Conservation (phyloP, 768 basidiomycete species). For the Cystofilobasidium macerans region DNA sequence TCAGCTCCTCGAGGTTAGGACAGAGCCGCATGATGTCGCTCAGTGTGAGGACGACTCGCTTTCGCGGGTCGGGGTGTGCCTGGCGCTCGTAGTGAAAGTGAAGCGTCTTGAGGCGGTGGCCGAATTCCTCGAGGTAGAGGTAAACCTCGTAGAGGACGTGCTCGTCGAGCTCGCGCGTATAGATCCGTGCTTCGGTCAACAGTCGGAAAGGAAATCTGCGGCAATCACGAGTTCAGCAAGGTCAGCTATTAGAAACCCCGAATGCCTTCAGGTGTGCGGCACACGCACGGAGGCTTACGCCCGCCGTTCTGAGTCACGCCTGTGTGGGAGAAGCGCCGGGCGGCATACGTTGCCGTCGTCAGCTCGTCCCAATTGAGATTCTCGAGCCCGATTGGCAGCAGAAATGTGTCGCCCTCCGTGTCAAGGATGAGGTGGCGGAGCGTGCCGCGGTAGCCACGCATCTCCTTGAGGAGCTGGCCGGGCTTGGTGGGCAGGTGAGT, state of each 20-base stretch:
- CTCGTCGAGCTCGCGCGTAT: not conserved
- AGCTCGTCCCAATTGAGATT: not conserved
- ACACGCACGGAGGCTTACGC: not conserved
- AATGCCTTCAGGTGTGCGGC: too few relatives aligned
- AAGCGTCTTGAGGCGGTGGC: not conserved
- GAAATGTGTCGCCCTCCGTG: not conserved
- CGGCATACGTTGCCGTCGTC: not conserved
- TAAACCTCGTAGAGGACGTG: not conserved
- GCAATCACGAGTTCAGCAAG: not conserved
- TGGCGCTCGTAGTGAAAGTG: not conserved
- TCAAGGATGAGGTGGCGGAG: not conserved
- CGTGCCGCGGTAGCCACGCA: not conserved
- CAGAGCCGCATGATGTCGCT: not conserved
- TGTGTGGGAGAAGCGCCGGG: not conserved
- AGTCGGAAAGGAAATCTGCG: not conserved
- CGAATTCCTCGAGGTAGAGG: not conserved
- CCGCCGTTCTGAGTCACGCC: constrained; percentile 1
- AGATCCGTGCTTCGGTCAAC: not conserved
- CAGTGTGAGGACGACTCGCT: not conserved
- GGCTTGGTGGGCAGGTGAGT: not conserved
- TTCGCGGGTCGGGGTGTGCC: not conserved
- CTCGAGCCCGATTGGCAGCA: not conserved
- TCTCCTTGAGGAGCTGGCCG: not conserved
- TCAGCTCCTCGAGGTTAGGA: not conserved
- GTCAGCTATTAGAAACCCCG: too few relatives aligned